phyloP scores from a whole-genome alignment of 2,329 filamentous ascomycete genomes.

The Clonostachys rhizophaga region DNA sequence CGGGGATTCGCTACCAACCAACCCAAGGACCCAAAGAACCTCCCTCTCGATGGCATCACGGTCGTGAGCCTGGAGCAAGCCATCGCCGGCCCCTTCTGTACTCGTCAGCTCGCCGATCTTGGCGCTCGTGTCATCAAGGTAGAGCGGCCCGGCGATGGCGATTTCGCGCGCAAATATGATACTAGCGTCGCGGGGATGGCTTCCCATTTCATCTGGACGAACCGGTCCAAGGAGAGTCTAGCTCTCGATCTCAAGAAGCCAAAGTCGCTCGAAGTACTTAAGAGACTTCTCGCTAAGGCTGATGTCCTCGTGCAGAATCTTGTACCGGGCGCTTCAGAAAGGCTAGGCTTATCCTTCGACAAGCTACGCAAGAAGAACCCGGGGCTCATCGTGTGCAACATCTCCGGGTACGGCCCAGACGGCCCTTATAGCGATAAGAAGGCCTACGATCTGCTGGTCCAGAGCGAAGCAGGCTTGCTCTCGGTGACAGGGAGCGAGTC shows the following conservation, averaged over 20 bases:
- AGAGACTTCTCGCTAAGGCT: slow-evolving; percentile 32
- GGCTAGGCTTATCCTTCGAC: slow-evolving; percentile 41
- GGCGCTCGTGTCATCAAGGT: slow-evolving; percentile 51
- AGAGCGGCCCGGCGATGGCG: slow-evolving; percentile 43
- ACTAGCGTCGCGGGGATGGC: slow-evolving; percentile 40
- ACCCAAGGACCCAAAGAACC: neutral
- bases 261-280: slow-evolving; percentile 33
- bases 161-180: slow-evolving; percentile 48
- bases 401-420: slow-evolving; percentile 45
- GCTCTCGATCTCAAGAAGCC: slow-evolving; percentile 41
- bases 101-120: slow-evolving; percentile 45
- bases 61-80: slow-evolving; percentile 50
- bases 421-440: slow-evolving; percentile 50
- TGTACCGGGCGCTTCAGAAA: slow-evolving; percentile 39
- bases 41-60: slow-evolving; percentile 32
- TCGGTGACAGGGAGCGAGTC: slow-evolving; percentile 40
- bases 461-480: slow-evolving; percentile 47
- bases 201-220: slow-evolving; percentile 51
- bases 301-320: slow-evolving; percentile 51
- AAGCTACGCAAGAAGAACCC: slow-evolving; percentile 33
- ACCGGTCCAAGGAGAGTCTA: slow-evolving; percentile 48
- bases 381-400: slow-evolving; percentile 44
- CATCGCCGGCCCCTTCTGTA: slow-evolving; percentile 49
- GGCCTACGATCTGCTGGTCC: slow-evolving; percentile 49
- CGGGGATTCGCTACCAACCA: too few species aligned